Percentiles rank a stretch among this genome's conserved stretches.
Conservation (phyloP, 2,329 filamentous ascomycete species). For the Didymella pomorum region DNA sequence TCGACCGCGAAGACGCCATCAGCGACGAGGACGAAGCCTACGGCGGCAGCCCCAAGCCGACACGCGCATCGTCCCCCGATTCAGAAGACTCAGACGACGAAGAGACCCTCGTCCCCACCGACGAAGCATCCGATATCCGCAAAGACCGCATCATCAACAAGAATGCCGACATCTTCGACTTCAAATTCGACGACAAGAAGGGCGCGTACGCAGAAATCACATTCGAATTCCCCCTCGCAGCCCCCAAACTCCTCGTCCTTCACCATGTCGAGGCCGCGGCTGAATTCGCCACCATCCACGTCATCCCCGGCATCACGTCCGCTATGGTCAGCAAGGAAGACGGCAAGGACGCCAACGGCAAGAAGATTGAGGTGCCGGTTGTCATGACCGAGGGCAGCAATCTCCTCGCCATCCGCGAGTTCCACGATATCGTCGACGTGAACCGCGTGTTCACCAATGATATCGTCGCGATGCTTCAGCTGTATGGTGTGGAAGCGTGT, state of each 20-base stretch:
- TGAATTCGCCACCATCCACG: constrained; percentile 82
- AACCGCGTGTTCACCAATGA: constrained; percentile 91
- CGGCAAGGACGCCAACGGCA: constrained; percentile 59
- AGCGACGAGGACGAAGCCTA: constrained; percentile 61
- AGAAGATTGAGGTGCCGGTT: constrained; percentile 53
- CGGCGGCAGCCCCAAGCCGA: constrained; percentile 55
- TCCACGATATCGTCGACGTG: constrained; percentile 83
- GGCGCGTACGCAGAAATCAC: constrained; percentile 82
- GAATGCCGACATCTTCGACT: constrained; percentile 72
- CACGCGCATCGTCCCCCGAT: constrained; percentile 45
- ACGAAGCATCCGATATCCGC: constrained; percentile 43
- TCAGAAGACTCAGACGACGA: constrained; percentile 40
- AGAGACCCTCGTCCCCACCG: constrained; percentile 32
- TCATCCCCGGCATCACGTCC: constrained; percentile 77
- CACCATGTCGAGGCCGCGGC: constrained; percentile 85
- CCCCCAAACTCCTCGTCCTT: constrained; percentile 92
- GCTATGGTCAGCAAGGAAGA: constrained; percentile 71
- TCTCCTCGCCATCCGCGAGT: constrained; percentile 87
- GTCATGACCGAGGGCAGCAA: constrained; percentile 88
- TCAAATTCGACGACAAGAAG: constrained; percentile 77
- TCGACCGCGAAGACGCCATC: constrained; percentile 67
- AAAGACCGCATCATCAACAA: constrained; percentile 54
- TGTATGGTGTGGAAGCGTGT: constrained; percentile 94
- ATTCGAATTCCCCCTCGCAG: constrained; percentile 79
- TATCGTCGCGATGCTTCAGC: constrained; percentile 80